Conservation (phyloP, 1,284 basidiomycete species). For the Hemileia vastatrix region DNA sequence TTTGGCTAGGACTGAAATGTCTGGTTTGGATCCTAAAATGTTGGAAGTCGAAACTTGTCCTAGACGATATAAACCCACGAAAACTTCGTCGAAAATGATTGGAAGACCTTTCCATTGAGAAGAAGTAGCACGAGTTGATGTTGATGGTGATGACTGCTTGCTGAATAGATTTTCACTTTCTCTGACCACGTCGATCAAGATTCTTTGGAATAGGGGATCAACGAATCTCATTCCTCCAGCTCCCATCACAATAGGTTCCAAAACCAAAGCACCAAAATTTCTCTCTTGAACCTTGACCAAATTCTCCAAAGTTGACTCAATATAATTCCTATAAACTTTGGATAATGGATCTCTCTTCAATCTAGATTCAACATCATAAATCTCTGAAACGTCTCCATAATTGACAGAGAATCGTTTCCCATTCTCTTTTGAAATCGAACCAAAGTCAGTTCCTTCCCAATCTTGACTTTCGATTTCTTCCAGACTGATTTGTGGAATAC, state of each 20-base stretch:
- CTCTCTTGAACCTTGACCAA: conserved; percentile 24
- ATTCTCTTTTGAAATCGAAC: conserved; percentile 32
- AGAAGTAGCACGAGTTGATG: conserved; percentile 1
- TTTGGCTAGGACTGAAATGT: conserved; percentile 87
- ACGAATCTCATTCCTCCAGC: conserved; percentile 97
- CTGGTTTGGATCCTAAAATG: conserved; percentile 61
- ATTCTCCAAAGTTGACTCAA: conserved; percentile 48
- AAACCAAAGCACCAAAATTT: conserved; percentile 59
- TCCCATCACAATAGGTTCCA: conserved; percentile 89
- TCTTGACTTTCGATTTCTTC: background rate
- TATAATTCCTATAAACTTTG: conserved; percentile 55
- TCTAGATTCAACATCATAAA: conserved; percentile 65
- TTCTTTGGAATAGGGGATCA: conserved; percentile 87
- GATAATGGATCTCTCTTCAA: conserved; percentile 56
- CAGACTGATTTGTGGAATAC: conserved; percentile 31
- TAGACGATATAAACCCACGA: conserved; percentile 78
- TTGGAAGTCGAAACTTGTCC: conserved; percentile 60
- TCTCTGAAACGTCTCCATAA: conserved; percentile 51
- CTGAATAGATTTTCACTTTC: conserved; percentile 49
- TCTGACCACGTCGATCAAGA: conserved; percentile 73
- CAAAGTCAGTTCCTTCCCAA: background rate
- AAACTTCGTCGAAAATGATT: conserved; percentile 93
- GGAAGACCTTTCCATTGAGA: conserved; percentile 63
- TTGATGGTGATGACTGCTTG: conserved; percentile 5
- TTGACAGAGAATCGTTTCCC: conserved; percentile 2